These are phyloP conservation scores for Silene coronaria DNA, from an alignment of 179 eudicot species.

Conservation along the genomic window DNA sequence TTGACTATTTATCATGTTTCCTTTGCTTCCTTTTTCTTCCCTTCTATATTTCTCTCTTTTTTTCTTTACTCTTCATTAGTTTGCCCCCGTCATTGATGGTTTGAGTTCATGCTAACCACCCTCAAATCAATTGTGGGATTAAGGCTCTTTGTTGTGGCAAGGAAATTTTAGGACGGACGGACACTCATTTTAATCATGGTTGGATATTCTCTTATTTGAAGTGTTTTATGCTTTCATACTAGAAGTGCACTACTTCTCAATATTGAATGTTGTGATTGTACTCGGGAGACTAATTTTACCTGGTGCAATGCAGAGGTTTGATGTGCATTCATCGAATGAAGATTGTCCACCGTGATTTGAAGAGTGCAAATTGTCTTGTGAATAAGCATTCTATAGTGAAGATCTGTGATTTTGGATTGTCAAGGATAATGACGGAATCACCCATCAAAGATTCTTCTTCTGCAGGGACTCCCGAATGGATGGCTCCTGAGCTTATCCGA, in stretches of 20 bases:
- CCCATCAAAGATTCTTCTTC: slow-evolving; percentile 60
- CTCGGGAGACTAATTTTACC: slow-evolving; percentile 18
- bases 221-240: not conserved
- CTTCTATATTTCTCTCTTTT: too few species aligned
- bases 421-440: slow-evolving; percentile 56
- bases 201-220: not conserved
- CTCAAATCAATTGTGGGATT: not conserved
- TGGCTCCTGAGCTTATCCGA: slow-evolving; percentile 98
- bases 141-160: not conserved
- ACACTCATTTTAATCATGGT: not conserved
- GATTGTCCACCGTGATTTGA: slow-evolving; percentile 85
- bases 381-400: slow-evolving; percentile 88
- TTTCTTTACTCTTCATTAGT: not conserved
- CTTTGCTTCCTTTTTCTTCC: too few species aligned
- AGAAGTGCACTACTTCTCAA: not conserved
- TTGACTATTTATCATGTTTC: too few species aligned
- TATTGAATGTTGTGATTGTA: slow-evolving; percentile 1
- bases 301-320: slow-evolving; percentile 56
- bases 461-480: slow-evolving; percentile 99
- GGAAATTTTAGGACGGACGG: not conserved
- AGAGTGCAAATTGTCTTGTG: slow-evolving; percentile 97
- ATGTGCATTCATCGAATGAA: slow-evolving; percentile 98
- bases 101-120: not conserved
- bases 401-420: slow-evolving; percentile 91
- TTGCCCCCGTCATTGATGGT: not conserved